These are phyloP conservation scores for Solidago caesia DNA, from an alignment of 129 eudicot species.

Conservation along the genomic window DNA sequence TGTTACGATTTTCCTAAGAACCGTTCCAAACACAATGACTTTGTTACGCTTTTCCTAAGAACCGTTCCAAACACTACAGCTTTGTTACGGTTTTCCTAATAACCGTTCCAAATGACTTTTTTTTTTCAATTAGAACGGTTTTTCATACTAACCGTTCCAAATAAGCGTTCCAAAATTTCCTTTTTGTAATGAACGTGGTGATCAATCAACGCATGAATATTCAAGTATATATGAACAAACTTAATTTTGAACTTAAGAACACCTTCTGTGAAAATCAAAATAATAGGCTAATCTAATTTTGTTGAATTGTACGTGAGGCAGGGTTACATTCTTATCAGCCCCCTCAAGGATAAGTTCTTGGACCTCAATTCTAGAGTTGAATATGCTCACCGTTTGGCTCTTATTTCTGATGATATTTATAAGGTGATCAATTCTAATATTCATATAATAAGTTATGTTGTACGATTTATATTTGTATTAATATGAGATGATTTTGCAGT, in stretches of 20 bases:
- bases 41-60: too few relatives aligned
- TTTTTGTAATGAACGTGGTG: conserved; percentile 24
- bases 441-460: neutral
- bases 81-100: too few relatives aligned
- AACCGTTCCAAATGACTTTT: too few relatives aligned
- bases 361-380: conserved; percentile 22
- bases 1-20: too few relatives aligned
- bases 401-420: conserved; percentile 27
- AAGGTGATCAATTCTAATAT: conserved; percentile 8
- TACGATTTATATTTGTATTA: neutral
- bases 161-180: too few relatives aligned
- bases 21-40: too few relatives aligned
- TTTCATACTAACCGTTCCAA: too few relatives aligned
- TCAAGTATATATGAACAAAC: conserved; percentile 12
- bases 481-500: neutral
- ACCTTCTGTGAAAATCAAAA: neutral
- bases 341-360: conserved; percentile 11
- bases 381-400: conserved; percentile 29
- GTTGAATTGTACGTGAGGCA: neutral
- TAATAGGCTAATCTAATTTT: neutral
- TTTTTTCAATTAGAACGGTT: too few relatives aligned
- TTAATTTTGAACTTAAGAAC: neutral
- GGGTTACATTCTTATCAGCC: conserved; percentile 31
- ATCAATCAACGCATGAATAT: conserved; percentile 18
- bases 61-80: too few relatives aligned